Evolutionary conservation across 2,329 filamentous ascomycete species (phyloP), one percentile per base, ranked within the genome.

Genomic region (Colletotrichum musae): DNA sequence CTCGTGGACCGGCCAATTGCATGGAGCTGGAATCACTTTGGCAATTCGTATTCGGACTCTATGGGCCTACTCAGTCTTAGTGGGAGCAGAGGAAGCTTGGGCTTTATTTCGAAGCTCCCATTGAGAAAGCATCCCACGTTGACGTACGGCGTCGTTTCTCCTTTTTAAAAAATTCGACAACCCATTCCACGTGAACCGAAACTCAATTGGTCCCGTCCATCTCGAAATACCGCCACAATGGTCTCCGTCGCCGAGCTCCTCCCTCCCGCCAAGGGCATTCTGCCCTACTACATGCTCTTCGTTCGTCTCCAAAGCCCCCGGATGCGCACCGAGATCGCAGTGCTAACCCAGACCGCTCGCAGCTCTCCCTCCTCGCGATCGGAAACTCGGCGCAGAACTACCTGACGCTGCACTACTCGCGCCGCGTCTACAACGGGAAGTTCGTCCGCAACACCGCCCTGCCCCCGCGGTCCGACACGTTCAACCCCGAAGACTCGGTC

Each of bases 321-420:
- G 32, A 32, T 41, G 36, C 28, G 51, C 43, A 7, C 50, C n/a
- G 16, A 28, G 1, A 57, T 7, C 21, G 13, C 28, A 18, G 21
- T 12, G 32, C 61, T 69, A 26, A 69, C 41, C 10, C 15, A 36
- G 2, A 32, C 4, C 4, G 39, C 32, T 15, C 4, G 28, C 72
- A 98, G 95, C 88, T 97, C 77, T 94, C 94, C 65, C 77, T 94
- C 65, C 88, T 97, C 66, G 94, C 95, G 36, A 86, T 96, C 68
- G 92, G 89, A 76, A 99, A 99, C 85, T 92, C 91, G 43, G 79
- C 97, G 54, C 95, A 98, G 85, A 90, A 93, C 77, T 97, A 97
- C 82, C 76, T 84, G 43, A 97, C 94, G 18, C 87, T 95, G 4
- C 86, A 91, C 79, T 97, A 93, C 83, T 94, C 94, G 7, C 90